These are phyloP conservation scores for Rhamnella rubrinervis DNA, from an alignment of 331 rosid genomes.

Conservation along the genomic window DNA sequence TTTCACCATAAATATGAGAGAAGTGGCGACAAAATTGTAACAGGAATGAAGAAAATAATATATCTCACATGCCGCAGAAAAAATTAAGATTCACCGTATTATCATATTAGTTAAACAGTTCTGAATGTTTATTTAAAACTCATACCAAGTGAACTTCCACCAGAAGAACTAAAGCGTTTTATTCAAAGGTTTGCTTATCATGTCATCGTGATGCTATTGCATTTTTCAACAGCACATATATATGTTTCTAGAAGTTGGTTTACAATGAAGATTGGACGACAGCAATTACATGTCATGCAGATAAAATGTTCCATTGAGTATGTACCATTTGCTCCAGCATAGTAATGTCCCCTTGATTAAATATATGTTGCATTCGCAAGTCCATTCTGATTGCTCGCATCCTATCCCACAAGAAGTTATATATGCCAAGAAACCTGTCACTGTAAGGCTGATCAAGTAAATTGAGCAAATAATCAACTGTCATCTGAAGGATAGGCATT, in stretches of 20 bases:
- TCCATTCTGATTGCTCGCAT: conserved; percentile 99
- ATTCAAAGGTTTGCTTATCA: neutral
- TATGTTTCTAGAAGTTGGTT: neutral
- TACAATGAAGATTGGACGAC: neutral
- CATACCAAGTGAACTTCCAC: conserved; percentile 2
- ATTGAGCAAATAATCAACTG: conserved; percentile 71
- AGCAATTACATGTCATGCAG: neutral
- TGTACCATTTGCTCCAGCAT: conserved; percentile 99
- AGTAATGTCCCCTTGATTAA: conserved; percentile 72
- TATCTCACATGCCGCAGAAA: too few species aligned
- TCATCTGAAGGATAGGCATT: conserved; percentile 74
- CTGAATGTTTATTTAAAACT: neutral
- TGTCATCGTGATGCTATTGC: neutral
- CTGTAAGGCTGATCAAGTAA: conserved; percentile 79
- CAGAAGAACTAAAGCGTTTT: conserved; percentile 2
- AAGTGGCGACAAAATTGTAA: too few species aligned
- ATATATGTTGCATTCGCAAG: conserved; percentile 96
- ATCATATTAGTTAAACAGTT: too few species aligned
- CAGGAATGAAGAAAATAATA: too few species aligned
- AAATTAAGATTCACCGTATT: too few species aligned
- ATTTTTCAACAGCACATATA: neutral
- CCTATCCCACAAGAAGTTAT: conserved; percentile 97
- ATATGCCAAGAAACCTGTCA: conserved; percentile 74
- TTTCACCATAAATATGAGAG: too few species aligned
- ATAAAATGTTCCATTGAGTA: conserved; percentile 15